phyloP scores from a whole-genome alignment of 805 yeast species.

The Candida coleopterorum region DNA sequence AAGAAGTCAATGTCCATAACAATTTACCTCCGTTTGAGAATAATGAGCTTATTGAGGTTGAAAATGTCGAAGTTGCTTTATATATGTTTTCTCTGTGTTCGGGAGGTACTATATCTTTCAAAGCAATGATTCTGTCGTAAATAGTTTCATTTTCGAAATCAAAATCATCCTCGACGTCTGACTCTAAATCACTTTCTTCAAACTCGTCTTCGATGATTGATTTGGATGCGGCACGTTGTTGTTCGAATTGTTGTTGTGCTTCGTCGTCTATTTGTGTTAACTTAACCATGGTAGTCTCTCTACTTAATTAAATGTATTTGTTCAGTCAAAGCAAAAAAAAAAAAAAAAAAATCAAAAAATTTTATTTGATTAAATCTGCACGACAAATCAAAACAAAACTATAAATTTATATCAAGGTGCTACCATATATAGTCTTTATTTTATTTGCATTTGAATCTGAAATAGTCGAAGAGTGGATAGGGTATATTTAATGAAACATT shows the following conservation, averaged over 20 bases:
- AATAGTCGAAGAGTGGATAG: too few species aligned
- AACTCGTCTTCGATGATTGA: slow-evolving; percentile 21
- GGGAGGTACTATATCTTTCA: slow-evolving; percentile 90
- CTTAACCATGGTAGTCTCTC: slow-evolving; percentile 55
- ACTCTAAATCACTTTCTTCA: slow-evolving; percentile 40
- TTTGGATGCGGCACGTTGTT: slow-evolving; percentile 17
- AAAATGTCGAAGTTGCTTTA: slow-evolving; percentile 27
- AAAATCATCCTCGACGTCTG: slow-evolving; percentile 63
- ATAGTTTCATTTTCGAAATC: slow-evolving; percentile 78
- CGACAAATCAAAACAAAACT: too few species aligned
- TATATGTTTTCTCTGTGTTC: slow-evolving; percentile 56
- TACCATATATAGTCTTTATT: too few species aligned
- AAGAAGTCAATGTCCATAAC: slow-evolving; percentile 82
- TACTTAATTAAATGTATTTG: slow-evolving; percentile 15
- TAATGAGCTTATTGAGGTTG: slow-evolving; percentile 34
- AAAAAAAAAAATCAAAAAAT: too few species aligned
- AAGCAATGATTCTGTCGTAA: slow-evolving; percentile 82
- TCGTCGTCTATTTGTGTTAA: slow-evolving; percentile 70
- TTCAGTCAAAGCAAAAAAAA: too few species aligned
- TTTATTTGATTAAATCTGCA: too few species aligned
- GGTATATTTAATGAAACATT: too few species aligned
- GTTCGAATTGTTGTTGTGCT: slow-evolving; percentile 33
- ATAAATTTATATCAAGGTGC: too few species aligned
- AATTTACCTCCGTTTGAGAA: slow-evolving; percentile 64
- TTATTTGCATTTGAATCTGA: too few species aligned